phyloP scores from a whole-genome alignment of 805 yeast species.

The Lipomyces yamanashiensis region DNA sequence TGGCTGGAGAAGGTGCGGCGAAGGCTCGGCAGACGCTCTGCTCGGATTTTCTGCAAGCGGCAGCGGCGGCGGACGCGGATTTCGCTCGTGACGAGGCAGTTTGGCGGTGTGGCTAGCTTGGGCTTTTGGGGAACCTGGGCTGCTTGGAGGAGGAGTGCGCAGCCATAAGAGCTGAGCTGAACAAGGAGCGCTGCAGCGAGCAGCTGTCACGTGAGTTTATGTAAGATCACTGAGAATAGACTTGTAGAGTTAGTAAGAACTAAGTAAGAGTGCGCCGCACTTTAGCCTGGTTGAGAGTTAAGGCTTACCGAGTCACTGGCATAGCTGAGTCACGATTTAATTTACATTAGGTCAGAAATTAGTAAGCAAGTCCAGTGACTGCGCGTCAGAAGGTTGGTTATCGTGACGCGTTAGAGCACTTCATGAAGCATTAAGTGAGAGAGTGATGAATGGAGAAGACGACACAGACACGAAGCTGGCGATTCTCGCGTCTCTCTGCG shows the following conservation, averaged over 20 bases:
- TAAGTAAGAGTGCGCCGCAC: no score
- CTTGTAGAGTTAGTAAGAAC: no score
- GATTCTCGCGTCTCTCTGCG: conserved; percentile 26
- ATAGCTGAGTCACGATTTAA: no score
- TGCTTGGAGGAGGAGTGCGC: neutral
- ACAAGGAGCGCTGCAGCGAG: neutral
- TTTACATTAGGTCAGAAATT: neutral
- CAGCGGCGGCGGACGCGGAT: conserved; percentile 12
- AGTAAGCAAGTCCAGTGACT: neutral
- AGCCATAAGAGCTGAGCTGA: neutral
- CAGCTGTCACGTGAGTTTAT: neutral
- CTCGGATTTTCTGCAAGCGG: conserved; percentile 2
- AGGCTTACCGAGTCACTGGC: no score
- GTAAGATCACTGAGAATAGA: neutral
- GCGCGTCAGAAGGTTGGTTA: no score
- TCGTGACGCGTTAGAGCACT: neutral
- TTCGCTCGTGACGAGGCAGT: conserved; percentile 5
- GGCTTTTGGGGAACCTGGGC: neutral
- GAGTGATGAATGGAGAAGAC: neutral
- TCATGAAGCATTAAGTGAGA: no score
- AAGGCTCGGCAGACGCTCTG: neutral
- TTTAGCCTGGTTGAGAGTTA: no score
- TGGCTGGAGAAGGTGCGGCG: neutral
- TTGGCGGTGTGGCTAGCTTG: neutral
- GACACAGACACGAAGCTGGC: conserved; percentile 34